Percentiles rank a stretch among this genome's conserved stretches.
Conservation (phyloP, 2,329 filamentous ascomycete species). For the Fusarium metavorans region DNA sequence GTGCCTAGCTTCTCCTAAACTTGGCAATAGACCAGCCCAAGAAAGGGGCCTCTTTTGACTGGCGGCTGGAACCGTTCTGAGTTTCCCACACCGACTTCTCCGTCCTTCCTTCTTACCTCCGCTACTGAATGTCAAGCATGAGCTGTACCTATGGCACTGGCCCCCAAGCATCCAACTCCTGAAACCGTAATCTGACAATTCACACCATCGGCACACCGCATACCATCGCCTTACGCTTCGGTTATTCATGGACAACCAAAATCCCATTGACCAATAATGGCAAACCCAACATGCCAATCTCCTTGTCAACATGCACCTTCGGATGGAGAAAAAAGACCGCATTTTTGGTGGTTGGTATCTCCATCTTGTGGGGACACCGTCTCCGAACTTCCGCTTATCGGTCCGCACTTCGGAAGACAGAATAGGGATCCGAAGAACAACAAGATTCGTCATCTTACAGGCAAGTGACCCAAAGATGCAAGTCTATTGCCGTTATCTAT, state of each 20-base stretch:
- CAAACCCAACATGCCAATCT: not conserved
- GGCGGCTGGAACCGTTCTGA: too few relatives aligned
- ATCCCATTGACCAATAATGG: not conserved
- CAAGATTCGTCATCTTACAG: not conserved
- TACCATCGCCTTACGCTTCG: not conserved
- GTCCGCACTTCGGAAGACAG: not conserved
- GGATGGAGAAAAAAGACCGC: not conserved
- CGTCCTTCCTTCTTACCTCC: not conserved
- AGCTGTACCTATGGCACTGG: not conserved
- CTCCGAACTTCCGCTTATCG: constrained; percentile 22
- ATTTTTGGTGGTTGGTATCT: not conserved
- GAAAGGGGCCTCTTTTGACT: too few relatives aligned
- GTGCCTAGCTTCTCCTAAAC: too few relatives aligned
- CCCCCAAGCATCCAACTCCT: not conserved
- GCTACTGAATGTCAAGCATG: too few relatives aligned
- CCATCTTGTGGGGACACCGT: not conserved
- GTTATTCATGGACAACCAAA: not conserved
- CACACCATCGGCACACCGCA: not conserved
- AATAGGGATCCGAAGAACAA: not conserved
- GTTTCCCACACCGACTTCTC: not conserved
- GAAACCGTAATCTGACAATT: not conserved
- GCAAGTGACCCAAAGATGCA: not conserved
- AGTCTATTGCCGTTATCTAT: not conserved
- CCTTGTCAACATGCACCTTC: not conserved
- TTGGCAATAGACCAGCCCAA: too few relatives aligned